Base-by-base conservation (phyloP, 2,329 filamentous ascomycete genomes). In the Xylaria multiplex region DNA sequence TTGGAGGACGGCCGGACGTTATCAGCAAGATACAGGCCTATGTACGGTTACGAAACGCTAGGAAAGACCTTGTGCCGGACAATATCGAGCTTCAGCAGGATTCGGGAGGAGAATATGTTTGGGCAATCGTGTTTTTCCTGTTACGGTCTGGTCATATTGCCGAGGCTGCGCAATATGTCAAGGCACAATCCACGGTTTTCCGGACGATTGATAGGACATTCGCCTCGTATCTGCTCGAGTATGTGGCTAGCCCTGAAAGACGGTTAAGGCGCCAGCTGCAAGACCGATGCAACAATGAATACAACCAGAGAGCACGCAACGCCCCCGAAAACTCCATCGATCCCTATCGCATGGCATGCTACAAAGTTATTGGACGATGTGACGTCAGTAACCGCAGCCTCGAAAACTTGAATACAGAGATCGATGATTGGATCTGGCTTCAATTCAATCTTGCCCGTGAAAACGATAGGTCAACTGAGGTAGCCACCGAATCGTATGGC, bases 311-410 rank as follows among this genome's bases (percentile, higher is more conserved):
- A 52, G 87, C 90, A 30, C 90, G 93, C 70, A 93, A 96, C 74
- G 92, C 92, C 0, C 92, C 93, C 0, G 92, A 96, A 65, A 91
- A 94, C 76, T 92, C 92, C 1, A 89, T 96, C 69, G 96, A 99
- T 77, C 96, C 96, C 30, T 99, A 96, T 82, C 90, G 93, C 60
- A 94, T 97, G 89, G 94, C 95, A 54, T 97, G 96, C 78, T 98
- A 98, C 85, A 98, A 99, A 84, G 90, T 99, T 68, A 91, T 99
- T 72, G 96, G 96, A 52, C 93, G 89, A 52, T 90, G 89, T 72
- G 89, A 91, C 73, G 81, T 91, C 30, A 83, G 81, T 75, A 89
- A 89, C 78, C 86, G 89, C 69, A 88, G 84, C 71, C 78, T 91
- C 35, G 88, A 90, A 27, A 86, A 85, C 52, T 80, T 91, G 42